phyloP scores from a whole-genome alignment of 1,139 yeast genomes.

The Yamadazyma atlantica region DNA sequence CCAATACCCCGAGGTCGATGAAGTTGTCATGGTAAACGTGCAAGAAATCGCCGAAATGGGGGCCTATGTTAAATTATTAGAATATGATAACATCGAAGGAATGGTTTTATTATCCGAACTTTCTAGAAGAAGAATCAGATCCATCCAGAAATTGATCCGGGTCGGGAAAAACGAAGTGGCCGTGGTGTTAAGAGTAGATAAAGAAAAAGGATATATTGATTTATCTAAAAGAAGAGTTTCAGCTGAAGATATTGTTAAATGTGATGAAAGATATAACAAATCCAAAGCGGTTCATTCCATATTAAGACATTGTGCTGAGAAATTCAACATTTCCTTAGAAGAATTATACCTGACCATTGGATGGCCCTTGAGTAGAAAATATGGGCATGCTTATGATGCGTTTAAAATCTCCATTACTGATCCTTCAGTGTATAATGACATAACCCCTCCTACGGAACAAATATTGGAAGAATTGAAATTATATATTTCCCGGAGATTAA shows the following conservation, averaged over 20 bases:
- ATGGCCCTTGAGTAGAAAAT: constrained; percentile 96
- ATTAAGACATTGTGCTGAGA: constrained; percentile 97
- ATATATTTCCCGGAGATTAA: constrained; percentile 88
- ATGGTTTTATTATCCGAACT: constrained; percentile 95
- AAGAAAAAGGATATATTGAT: constrained; percentile 97
- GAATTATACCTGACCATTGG: constrained; percentile 84
- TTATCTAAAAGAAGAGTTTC: constrained; percentile 96
- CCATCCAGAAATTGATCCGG: constrained; percentile 94
- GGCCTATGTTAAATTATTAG: constrained; percentile 91
- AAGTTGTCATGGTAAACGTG: constrained; percentile 97
- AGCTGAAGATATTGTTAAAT: constrained; percentile 95
- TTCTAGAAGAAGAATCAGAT: constrained; percentile 97
- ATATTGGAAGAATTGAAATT: constrained; percentile 77
- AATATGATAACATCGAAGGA: constrained; percentile 97
- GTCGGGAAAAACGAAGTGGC: constrained; percentile 99
- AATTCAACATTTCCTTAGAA: constrained; percentile 85
- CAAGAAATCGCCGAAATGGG: constrained; percentile 99
- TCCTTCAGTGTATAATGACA: constrained; percentile 80
- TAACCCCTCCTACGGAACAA: constrained; percentile 70
- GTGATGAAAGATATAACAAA: constrained; percentile 97
- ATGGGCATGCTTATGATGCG: constrained; percentile 97
- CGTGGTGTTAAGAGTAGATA: constrained; percentile 97
- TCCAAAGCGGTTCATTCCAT: constrained; percentile 97
- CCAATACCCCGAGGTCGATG: constrained; percentile 98
- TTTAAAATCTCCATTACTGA: constrained; percentile 95